These are phyloP conservation scores for Coemansia sp. DNA, from an alignment of 192 early-diverging fungal species.

Conservation along the genomic window DNA sequence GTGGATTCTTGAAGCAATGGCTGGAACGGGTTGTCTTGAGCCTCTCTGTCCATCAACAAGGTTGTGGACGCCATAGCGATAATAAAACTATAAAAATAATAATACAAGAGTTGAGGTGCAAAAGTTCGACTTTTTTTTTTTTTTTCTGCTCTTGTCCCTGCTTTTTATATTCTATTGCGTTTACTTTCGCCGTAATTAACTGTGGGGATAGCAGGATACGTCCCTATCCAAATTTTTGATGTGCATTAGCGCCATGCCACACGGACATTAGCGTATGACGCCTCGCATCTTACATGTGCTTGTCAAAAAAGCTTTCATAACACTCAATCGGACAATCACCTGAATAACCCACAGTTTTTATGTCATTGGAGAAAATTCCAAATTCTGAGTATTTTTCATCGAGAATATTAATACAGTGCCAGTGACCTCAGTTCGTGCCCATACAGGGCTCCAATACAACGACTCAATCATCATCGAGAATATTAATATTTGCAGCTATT, in stretches of 20 bases:
- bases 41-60: neutral
- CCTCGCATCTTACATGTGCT: neutral
- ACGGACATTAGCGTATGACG: slow-evolving; percentile 10
- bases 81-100: neutral
- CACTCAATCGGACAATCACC: neutral
- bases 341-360: neutral
- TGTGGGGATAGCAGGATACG: neutral
- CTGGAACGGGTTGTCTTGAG: slow-evolving; percentile 30
- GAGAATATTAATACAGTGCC: too few relatives aligned
- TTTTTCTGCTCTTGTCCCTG: too few relatives aligned
- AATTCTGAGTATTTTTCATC: neutral
- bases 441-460: too few relatives aligned
- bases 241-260: slow-evolving; percentile 6
- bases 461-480: neutral
- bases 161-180: neutral
- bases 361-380: neutral
- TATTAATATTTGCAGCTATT: neutral
- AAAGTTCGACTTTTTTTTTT: neutral
- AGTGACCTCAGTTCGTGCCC: too few relatives aligned
- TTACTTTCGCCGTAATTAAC: neutral
- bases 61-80: neutral
- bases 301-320: neutral
- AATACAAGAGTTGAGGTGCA: neutral
- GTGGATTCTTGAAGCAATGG: slow-evolving; percentile 13
- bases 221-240: neutral